Evolutionary conservation across 1,284 basidiomycete species (phyloP).

Genomic region (Ceratobasidium sp.): DNA sequence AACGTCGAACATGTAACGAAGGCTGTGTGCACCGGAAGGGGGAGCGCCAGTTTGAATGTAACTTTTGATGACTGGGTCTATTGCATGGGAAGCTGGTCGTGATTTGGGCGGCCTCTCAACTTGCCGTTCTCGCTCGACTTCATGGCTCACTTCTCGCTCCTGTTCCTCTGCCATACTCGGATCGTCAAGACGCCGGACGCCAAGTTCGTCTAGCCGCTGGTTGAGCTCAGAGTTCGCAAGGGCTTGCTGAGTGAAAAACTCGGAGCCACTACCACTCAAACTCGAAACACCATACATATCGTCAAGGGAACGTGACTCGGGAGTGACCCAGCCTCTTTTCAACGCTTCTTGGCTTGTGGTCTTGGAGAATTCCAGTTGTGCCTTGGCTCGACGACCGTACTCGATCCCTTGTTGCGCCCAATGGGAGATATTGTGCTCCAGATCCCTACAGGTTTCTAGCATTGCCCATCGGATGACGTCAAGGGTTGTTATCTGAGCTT

Average conservation of each 20-base stretch:
- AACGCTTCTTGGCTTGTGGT: neutral
- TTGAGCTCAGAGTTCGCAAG: slow-evolving; percentile 52
- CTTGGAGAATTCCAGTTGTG: slow-evolving; percentile 1
- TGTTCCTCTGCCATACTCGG: slow-evolving; percentile 57
- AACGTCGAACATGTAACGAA: neutral
- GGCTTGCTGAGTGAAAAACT: slow-evolving; percentile 40
- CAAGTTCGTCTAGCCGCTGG: neutral
- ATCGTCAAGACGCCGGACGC: neutral
- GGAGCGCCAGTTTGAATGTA: neutral
- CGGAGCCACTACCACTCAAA: slow-evolving; percentile 47
- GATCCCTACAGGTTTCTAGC: slow-evolving; percentile 28
- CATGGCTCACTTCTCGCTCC: slow-evolving; percentile 55
- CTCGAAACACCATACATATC: slow-evolving; percentile 49
- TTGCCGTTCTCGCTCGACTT: slow-evolving; percentile 38
- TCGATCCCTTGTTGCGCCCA: slow-evolving; percentile 57
- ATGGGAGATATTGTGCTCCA: slow-evolving; percentile 15
- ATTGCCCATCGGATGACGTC: slow-evolving; percentile 37
- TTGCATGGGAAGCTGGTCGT: neutral
- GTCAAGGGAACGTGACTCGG: slow-evolving; percentile 53
- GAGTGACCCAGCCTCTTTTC: slow-evolving; percentile 52
- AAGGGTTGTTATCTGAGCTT: neutral
- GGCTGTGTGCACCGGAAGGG: neutral
- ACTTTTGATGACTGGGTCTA: neutral
- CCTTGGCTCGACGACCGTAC: slow-evolving; percentile 50
- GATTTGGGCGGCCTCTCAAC: slow-evolving; percentile 15